phyloP scores from a whole-genome alignment of 352 stramenopile genomes.

The Globisporangium megalacanthum region DNA sequence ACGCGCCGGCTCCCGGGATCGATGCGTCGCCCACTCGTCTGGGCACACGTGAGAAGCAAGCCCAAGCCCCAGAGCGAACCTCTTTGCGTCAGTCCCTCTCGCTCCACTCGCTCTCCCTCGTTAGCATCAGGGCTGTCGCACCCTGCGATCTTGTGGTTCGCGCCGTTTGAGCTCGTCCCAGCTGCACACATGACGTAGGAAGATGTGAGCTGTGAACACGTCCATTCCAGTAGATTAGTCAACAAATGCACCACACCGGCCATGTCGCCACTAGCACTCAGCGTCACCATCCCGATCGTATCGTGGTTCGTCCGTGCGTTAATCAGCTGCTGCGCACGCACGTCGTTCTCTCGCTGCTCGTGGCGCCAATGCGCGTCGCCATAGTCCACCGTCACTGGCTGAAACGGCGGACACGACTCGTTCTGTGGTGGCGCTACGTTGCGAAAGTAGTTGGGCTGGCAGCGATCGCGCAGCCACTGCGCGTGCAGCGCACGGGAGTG shows the following conservation, averaged over 20 bases:
- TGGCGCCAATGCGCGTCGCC: background rate
- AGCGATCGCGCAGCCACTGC: slow-evolving; percentile 54
- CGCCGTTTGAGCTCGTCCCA: slow-evolving; percentile 87
- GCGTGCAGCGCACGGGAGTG: slow-evolving; percentile 47
- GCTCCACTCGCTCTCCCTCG: background rate
- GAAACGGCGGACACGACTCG: slow-evolving; percentile 76
- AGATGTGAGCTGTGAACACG: background rate
- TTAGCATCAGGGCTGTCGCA: slow-evolving; percentile 10
- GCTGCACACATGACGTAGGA: slow-evolving; percentile 16
- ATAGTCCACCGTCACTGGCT: slow-evolving; percentile 19
- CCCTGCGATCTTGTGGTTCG: slow-evolving; percentile 87
- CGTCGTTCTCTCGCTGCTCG: background rate
- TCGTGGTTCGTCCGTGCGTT: slow-evolving; percentile 74
- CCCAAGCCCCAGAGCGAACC: background rate
- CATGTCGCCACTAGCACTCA: slow-evolving; percentile 59
- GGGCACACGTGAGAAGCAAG: no score
- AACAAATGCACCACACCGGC: slow-evolving; percentile 21
- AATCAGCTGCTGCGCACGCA: slow-evolving; percentile 24
- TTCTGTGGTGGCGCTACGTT: slow-evolving; percentile 74
- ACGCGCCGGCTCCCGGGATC: slow-evolving; percentile 79
- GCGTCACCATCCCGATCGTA: slow-evolving; percentile 87
- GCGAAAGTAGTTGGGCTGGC: slow-evolving; percentile 90
- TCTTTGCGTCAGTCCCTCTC: background rate
- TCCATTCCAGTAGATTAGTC: background rate
- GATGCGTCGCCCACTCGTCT: slow-evolving; percentile 87